Conservation (phyloP, 2,329 filamentous ascomycete species). For the Alternaria sp. region DNA sequence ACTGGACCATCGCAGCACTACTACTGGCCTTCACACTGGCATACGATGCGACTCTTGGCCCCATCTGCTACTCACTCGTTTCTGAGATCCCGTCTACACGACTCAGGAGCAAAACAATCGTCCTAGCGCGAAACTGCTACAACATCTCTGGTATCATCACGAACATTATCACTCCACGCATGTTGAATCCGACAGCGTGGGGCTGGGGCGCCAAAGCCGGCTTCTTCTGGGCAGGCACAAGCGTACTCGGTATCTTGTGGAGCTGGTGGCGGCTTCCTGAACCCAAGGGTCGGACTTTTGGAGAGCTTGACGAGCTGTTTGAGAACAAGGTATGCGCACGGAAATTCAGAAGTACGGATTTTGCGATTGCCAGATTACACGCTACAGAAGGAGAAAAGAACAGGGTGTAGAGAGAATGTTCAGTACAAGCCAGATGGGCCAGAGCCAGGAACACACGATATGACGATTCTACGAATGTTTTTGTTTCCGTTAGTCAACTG, state of each 20-base stretch:
- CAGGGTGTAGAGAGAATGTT: not conserved
- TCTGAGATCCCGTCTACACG: conserved; percentile 81
- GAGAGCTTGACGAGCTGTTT: conserved; percentile 83
- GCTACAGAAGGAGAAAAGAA: not conserved
- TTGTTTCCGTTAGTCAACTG: not conserved
- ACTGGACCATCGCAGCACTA: conserved; percentile 19
- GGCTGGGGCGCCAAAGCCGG: conserved; percentile 84
- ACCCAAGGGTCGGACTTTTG: conserved; percentile 78
- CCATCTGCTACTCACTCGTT: conserved; percentile 72
- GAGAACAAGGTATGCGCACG: conserved; percentile 56
- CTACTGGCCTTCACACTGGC: conserved; percentile 21
- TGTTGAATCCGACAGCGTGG: conserved; percentile 65
- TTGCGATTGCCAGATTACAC: not conserved
- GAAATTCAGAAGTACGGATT: conserved; percentile 17
- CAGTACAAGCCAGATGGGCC: fast-evolving
- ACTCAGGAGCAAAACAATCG: conserved; percentile 87
- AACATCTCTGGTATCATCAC: conserved; percentile 81
- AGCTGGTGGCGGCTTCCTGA: conserved; percentile 81
- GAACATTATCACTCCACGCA: conserved; percentile 77
- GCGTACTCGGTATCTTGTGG: conserved; percentile 78
- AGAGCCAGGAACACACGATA: not conserved
- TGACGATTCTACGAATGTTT: not conserved
- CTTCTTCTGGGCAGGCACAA: conserved; percentile 84
- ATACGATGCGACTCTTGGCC: conserved; percentile 27
- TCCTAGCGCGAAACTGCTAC: conserved; percentile 77